These are phyloP conservation scores for Pseudopediastrum boryanum DNA, from an alignment of 139 green algal species.

Conservation along the genomic window DNA sequence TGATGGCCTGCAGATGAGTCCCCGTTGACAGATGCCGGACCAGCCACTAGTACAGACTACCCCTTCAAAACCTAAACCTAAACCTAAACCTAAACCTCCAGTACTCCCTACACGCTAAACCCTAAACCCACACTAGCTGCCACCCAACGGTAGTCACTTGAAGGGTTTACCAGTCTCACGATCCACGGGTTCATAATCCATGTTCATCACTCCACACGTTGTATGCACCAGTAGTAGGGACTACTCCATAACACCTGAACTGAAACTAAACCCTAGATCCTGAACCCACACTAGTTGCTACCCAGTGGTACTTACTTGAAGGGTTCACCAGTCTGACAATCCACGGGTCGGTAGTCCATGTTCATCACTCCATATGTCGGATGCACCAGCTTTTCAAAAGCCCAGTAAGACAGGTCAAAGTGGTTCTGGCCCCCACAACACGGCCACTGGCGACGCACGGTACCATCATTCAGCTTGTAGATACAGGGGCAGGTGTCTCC, in stretches of 20 bases:
- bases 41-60: too few species aligned
- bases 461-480: constrained; percentile 1
- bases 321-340: not conserved
- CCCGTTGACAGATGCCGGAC: too few species aligned
- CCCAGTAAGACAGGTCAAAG: constrained; percentile 33
- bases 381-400: constrained; percentile 33
- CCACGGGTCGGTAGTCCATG: constrained; percentile 27
- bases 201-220: constrained; percentile 29
- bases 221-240: too few species aligned
- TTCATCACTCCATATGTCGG: constrained; percentile 29
- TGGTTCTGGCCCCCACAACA: constrained; percentile 33
- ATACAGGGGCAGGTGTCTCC: constrained; percentile 24
- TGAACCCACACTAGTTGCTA: too few species aligned
- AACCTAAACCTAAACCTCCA: too few species aligned
- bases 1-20: too few species aligned
- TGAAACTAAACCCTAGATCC: too few species aligned
- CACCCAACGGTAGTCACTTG: not conserved
- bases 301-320: constrained; percentile 4
- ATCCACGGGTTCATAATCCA: constrained; percentile 24
- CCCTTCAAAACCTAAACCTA: too few species aligned
- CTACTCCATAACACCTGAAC: too few species aligned
- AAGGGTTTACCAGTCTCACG: not conserved
- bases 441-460: constrained; percentile 12
- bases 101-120: too few species aligned
- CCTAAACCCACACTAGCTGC: too few species aligned